Conservation (phyloP, 805 yeast genomes). For the Yarrowia phangngaensis region DNA sequence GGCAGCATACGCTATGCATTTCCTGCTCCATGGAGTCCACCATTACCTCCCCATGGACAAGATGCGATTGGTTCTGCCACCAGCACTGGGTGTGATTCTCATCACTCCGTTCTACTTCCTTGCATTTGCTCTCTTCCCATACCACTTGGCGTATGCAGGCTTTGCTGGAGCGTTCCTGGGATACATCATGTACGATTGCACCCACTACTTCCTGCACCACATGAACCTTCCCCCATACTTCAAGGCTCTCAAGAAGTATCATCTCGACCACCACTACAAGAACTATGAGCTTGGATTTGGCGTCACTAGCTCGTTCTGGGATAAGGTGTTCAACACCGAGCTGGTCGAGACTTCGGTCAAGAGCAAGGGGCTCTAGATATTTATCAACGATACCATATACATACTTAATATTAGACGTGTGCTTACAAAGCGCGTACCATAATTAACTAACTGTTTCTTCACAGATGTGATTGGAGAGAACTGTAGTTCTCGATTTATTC, state of each 20-base stretch:
- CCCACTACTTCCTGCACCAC: slow-evolving; percentile 95
- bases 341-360: slow-evolving; percentile 42
- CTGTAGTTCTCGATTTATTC: too few species aligned
- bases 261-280: slow-evolving; percentile 96
- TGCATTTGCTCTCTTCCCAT: slow-evolving; percentile 75
- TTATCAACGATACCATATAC: too few species aligned
- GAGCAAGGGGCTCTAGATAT: too few species aligned
- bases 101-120: slow-evolving; percentile 76
- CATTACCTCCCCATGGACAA: slow-evolving; percentile 98
- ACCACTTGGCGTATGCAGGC: slow-evolving; percentile 79
- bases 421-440: too few species aligned
- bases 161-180: slow-evolving; percentile 97
- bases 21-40: slow-evolving; percentile 91
- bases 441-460: too few species aligned
- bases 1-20: slow-evolving; percentile 73
- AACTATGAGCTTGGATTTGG: slow-evolving; percentile 97
- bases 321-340: slow-evolving; percentile 79
- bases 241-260: slow-evolving; percentile 80
- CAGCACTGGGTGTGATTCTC: slow-evolving; percentile 68
- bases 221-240: slow-evolving; percentile 70
- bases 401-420: too few species aligned
- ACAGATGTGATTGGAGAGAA: too few species aligned
- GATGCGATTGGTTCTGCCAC: slow-evolving; percentile 92
- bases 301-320: slow-evolving; percentile 94
- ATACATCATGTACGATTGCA: slow-evolving; percentile 82